Conservation (phyloP, 495 filamentous ascomycete genomes). For the Massariosphaeria phaeospora region DNA sequence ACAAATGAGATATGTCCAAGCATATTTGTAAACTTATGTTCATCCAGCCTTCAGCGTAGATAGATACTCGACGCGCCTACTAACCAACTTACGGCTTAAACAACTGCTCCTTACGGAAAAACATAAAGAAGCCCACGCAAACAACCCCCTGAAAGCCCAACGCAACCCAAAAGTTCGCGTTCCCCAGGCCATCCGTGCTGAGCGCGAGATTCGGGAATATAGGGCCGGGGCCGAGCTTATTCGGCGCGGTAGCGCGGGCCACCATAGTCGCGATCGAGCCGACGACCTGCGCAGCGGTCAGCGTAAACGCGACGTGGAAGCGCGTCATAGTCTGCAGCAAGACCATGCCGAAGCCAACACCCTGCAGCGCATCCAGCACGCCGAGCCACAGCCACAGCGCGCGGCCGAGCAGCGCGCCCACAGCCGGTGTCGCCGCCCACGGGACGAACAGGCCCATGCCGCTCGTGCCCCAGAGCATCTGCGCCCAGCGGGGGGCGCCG, state of each 20-base stretch:
- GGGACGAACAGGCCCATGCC: slow-evolving; percentile 57
- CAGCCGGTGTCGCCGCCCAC: slow-evolving; percentile 50
- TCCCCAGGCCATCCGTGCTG: slow-evolving; percentile 46
- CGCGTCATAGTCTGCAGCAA: slow-evolving; percentile 58
- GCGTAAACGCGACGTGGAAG: slow-evolving; percentile 53
- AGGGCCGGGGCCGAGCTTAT: slow-evolving; percentile 56
- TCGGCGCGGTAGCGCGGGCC: slow-evolving; percentile 54
- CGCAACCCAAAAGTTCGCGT: slow-evolving; percentile 64
- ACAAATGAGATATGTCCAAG: not conserved
- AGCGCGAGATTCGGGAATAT: slow-evolving; percentile 58
- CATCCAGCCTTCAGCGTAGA: not conserved
- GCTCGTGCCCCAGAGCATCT: slow-evolving; percentile 60
- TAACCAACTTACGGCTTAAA: slow-evolving; percentile 50
- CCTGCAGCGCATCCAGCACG: slow-evolving; percentile 57
- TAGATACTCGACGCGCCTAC: not conserved
- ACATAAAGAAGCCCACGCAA: slow-evolving; percentile 61
- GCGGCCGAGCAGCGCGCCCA: slow-evolving; percentile 51
- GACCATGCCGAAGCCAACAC: slow-evolving; percentile 60
- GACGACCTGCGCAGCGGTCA: slow-evolving; percentile 54
- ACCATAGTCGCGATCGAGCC: slow-evolving; percentile 54
- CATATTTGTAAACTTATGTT: not conserved
- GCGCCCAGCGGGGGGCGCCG: slow-evolving; percentile 59
- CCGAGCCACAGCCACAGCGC: slow-evolving; percentile 48
- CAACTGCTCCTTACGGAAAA: slow-evolving; percentile 69
- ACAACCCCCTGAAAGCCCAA: slow-evolving; percentile 58